These are phyloP conservation scores for Eremothecium gossypii DNA, from an alignment of 1,139 yeast species.

Conservation along the genomic window DNA sequence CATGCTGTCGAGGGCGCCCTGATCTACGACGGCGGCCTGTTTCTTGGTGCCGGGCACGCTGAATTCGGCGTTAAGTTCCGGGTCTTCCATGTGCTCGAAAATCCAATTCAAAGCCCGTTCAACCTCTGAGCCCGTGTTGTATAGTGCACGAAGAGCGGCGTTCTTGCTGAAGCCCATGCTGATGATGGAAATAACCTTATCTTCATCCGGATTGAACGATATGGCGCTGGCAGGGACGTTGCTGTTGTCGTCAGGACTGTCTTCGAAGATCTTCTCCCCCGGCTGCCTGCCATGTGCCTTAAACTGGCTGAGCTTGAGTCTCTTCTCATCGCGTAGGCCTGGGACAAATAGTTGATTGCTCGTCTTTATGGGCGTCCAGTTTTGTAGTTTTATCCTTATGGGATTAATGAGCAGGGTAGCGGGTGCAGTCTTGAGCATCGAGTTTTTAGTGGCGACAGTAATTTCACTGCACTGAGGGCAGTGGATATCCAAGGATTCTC, in stretches of 20 bases:
- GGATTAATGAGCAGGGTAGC: constrained; percentile 61
- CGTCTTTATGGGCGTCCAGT: constrained; percentile 85
- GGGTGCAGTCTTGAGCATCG: constrained; percentile 61
- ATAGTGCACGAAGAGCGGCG: constrained; percentile 59
- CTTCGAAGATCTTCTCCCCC: constrained; percentile 8
- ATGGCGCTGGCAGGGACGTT: constrained; percentile 22
- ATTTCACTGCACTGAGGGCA: constrained; percentile 50
- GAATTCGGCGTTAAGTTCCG: constrained; percentile 63
- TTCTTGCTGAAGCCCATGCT: constrained; percentile 84
- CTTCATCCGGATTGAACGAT: constrained; percentile 47
- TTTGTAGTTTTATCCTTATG: constrained; percentile 70
- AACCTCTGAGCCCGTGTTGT: constrained; percentile 60
- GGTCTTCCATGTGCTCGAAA: constrained; percentile 79
- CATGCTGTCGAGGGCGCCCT: constrained; percentile 42
- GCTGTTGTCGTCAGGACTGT: constrained; percentile 35
- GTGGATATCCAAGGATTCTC: constrained; percentile 57
- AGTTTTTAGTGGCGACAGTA: constrained; percentile 35
- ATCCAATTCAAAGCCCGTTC: constrained; percentile 91
- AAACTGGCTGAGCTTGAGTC: constrained; percentile 33
- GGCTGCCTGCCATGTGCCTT: constrained; percentile 23
- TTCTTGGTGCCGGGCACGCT: constrained; percentile 20
- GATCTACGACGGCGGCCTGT: constrained; percentile 33
- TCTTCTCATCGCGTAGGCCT: constrained; percentile 25
- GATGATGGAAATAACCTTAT: constrained; percentile 47
- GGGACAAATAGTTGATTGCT: constrained; percentile 64